phyloP scores from a whole-genome alignment of 768 basidiomycete genomes.

The Lentinula sp. region DNA sequence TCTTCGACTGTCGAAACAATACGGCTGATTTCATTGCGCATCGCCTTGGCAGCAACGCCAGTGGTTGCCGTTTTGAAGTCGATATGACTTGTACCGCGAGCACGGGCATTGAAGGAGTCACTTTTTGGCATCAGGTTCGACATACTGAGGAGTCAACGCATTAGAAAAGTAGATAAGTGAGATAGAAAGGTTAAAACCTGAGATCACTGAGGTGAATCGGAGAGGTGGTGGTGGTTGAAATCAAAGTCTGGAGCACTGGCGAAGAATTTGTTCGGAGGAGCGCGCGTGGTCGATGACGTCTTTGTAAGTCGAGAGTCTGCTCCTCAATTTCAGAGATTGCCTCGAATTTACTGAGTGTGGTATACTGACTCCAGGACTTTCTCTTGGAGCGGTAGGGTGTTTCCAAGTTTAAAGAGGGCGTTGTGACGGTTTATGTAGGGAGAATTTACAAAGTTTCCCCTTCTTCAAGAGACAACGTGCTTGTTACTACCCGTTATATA shows the following conservation, averaged over 20 bases:
- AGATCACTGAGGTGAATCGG: constrained; percentile 51
- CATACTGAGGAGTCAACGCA: constrained; percentile 30
- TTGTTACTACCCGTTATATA: constrained; percentile 5
- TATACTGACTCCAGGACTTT: constrained; percentile 5
- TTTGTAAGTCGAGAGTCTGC: constrained; percentile 33
- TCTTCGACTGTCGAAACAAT: constrained; percentile 87
- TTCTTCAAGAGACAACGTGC: neutral
- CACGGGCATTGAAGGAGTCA: constrained; percentile 67
- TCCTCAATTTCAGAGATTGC: constrained; percentile 15
- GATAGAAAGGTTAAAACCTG: constrained; percentile 22
- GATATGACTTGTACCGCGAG: constrained; percentile 74
- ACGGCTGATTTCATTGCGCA: constrained; percentile 96
- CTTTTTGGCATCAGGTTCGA: constrained; percentile 54
- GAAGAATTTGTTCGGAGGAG: constrained; percentile 47
- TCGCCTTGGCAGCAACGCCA: constrained; percentile 88
- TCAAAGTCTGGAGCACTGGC: constrained; percentile 56
- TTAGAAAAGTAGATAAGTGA: constrained; percentile 11
- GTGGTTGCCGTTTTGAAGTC: constrained; percentile 99
- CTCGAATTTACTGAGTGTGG: constrained; percentile 6
- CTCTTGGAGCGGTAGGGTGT: neutral
- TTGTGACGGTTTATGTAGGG: constrained; percentile 4
- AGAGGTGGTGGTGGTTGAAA: constrained; percentile 39
- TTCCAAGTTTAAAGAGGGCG: constrained; percentile 1
- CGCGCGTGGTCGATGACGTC: constrained; percentile 52
- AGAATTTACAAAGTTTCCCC: neutral